Conservation (phyloP, 2,329 filamentous ascomycete species). For the Boeremia exigua region DNA sequence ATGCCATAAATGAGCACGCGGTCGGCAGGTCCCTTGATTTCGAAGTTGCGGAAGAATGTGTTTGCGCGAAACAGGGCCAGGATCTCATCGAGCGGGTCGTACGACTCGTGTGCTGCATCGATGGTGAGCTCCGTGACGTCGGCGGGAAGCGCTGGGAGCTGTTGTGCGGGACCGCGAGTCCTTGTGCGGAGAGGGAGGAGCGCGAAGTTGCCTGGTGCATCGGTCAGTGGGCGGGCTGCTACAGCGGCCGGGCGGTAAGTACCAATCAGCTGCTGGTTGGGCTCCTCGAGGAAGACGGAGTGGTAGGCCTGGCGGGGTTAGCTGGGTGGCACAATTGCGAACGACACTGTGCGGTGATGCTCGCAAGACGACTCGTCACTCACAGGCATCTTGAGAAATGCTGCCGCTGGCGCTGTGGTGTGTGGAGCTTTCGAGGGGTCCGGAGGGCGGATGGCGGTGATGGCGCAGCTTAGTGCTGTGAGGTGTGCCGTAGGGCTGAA, state of each 20-base stretch:
- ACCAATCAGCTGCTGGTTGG: slow-evolving; percentile 71
- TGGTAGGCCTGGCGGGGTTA: slow-evolving; percentile 80
- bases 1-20: slow-evolving; percentile 96
- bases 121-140: slow-evolving; percentile 62
- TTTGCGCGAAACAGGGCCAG: slow-evolving; percentile 94
- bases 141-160: slow-evolving; percentile 66
- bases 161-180: slow-evolving; percentile 92
- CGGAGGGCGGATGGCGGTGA: slow-evolving; percentile 35
- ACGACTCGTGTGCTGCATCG: slow-evolving; percentile 88
- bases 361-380: slow-evolving; percentile 16
- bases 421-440: slow-evolving; percentile 28
- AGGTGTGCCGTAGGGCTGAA: slow-evolving; percentile 45
- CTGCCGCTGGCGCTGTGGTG: slow-evolving; percentile 21
- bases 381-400: slow-evolving; percentile 55
- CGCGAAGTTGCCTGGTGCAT: slow-evolving; percentile 79
- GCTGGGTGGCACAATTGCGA: slow-evolving; percentile 7
- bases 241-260: slow-evolving; percentile 21
- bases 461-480: slow-evolving; percentile 33
- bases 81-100: slow-evolving; percentile 95
- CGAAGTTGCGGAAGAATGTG: slow-evolving; percentile 99
- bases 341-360: neutral
- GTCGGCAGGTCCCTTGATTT: slow-evolving; percentile 96
- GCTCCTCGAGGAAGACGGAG: slow-evolving; percentile 89
- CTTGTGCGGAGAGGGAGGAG: slow-evolving; percentile 93
- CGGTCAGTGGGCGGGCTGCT: neutral